Conservation (phyloP, 2,329 filamentous ascomycete species). For the Sclerotinia subarctica region DNA sequence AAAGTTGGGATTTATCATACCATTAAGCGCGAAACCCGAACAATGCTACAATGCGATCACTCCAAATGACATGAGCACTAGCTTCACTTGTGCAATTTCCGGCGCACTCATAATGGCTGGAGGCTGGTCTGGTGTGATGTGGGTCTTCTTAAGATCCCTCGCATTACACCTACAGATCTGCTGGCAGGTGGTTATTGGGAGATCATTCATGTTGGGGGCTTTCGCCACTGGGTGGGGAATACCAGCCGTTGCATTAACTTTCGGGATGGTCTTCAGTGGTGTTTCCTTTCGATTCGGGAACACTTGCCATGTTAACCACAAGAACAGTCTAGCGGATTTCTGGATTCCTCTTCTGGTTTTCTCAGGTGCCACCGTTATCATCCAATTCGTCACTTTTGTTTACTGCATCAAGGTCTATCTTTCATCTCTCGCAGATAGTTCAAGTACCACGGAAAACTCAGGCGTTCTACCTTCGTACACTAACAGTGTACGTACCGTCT, state of each 20-base stretch:
- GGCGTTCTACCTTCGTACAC: constrained; percentile 67
- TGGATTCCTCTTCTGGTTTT: constrained; percentile 88
- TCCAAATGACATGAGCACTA: constrained; percentile 85
- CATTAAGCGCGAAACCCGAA: constrained; percentile 71
- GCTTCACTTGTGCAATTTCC: constrained; percentile 78
- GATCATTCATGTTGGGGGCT: constrained; percentile 83
- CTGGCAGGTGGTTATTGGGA: constrained; percentile 89
- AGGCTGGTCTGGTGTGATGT: constrained; percentile 79
- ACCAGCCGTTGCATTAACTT: constrained; percentile 68
- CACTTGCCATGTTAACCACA: constrained; percentile 91
- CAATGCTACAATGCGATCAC: constrained; percentile 90
- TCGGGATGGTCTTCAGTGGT: constrained; percentile 80
- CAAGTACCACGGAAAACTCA: constrained; percentile 67
- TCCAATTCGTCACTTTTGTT: constrained; percentile 80
- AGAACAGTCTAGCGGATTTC: constrained; percentile 76
- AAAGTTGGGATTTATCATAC: constrained; percentile 86
- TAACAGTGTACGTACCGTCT: constrained; percentile 68
- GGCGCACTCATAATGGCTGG: constrained; percentile 83
- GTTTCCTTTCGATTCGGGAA: constrained; percentile 90
- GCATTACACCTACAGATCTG: constrained; percentile 97
- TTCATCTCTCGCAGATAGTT: constrained; percentile 72
- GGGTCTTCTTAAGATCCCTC: constrained; percentile 85
- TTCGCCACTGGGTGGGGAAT: constrained; percentile 81
- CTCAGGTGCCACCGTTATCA: constrained; percentile 69
- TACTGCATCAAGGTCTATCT: constrained; percentile 97